Evolutionary conservation across 1,139 yeast genomes (phyloP).

Genomic region (Candida albicans): DNA sequence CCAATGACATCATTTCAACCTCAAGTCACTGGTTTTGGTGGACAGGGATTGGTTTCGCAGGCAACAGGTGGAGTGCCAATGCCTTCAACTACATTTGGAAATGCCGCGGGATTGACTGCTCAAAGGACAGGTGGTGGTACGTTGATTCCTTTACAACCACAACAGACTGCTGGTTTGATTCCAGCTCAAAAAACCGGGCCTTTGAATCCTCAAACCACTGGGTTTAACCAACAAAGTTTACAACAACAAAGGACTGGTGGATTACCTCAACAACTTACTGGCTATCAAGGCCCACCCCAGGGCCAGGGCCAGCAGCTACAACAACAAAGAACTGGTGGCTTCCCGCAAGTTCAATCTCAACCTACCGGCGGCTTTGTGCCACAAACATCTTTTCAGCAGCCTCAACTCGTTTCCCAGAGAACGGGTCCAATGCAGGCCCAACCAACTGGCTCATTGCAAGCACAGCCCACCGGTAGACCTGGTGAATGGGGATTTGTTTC

Average conservation of each 20-base stretch:
- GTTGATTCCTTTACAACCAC: constrained; percentile 48
- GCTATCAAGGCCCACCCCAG: constrained; percentile 17
- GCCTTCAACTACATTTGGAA: constrained; percentile 30
- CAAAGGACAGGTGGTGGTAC: constrained; percentile 48
- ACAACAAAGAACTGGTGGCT: constrained; percentile 35
- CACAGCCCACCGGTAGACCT: constrained; percentile 70
- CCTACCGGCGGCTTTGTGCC: constrained; percentile 33
- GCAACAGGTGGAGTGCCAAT: constrained; percentile 10
- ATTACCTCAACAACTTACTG: constrained; percentile 38
- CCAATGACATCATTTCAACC: constrained; percentile 19
- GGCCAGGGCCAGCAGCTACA: constrained; percentile 3
- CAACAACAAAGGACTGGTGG: constrained; percentile 36
- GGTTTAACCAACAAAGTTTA: constrained; percentile 27
- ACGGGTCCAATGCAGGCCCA: constrained; percentile 28
- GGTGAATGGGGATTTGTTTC: constrained; percentile 84
- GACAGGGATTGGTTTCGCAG: constrained; percentile 1
- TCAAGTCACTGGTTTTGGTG: constrained; percentile 16
- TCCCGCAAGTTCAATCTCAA: constrained; percentile 17
- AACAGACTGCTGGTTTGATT: constrained; percentile 48
- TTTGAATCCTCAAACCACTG: constrained; percentile 22
- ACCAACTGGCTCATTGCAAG: constrained; percentile 35
- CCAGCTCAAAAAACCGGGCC: constrained; percentile 45
- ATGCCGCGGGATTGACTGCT: constrained; percentile 20
- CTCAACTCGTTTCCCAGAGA: constrained; percentile 26
- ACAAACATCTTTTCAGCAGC: constrained; percentile 41